These are phyloP conservation scores for Aciculosporium take DNA, from an alignment of 2,329 filamentous ascomycete species.

Conservation along the genomic window DNA sequence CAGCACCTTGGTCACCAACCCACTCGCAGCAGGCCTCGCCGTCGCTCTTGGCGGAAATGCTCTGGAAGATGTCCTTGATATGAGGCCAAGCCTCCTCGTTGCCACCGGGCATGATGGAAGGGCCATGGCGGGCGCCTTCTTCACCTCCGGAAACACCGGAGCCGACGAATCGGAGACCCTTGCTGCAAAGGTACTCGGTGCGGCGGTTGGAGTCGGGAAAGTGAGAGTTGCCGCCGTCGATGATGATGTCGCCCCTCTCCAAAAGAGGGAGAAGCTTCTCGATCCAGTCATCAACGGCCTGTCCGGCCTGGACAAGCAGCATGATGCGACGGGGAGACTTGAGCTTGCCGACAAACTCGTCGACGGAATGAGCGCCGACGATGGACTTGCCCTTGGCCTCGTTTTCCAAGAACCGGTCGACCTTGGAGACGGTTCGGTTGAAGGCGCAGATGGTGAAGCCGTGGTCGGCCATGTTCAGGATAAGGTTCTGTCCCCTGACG, in stretches of 20 bases:
- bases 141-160: conserved; percentile 97
- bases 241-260: conserved; percentile 89
- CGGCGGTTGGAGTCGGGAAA: conserved; percentile 98
- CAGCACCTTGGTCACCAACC: conserved; percentile 98
- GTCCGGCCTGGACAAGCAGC: conserved; percentile 97
- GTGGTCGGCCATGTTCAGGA: conserved; percentile 78
- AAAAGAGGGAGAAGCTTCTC: conserved; percentile 78
- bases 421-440: conserved; percentile 98
- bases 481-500: conserved; percentile 63
- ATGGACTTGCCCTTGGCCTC: conserved; percentile 93
- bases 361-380: conserved; percentile 78
- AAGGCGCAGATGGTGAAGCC: conserved; percentile 95
- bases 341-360: conserved; percentile 93
- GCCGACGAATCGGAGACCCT: conserved; percentile 92
- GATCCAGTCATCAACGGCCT: conserved; percentile 98
- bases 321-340: conserved; percentile 96
- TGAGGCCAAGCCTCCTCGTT: conserved; percentile 95
- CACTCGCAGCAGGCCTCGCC: conserved; percentile 97
- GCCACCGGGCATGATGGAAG: conserved; percentile 97
- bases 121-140: conserved; percentile 95
- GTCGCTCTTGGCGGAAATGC: conserved; percentile 94
- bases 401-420: conserved; percentile 84
- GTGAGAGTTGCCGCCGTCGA: conserved; percentile 96
- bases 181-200: conserved; percentile 69
- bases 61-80: conserved; percentile 99